Base-by-base conservation (phyloP, 352 stramenopile genomes). In the Albugo laibachii region DNA sequence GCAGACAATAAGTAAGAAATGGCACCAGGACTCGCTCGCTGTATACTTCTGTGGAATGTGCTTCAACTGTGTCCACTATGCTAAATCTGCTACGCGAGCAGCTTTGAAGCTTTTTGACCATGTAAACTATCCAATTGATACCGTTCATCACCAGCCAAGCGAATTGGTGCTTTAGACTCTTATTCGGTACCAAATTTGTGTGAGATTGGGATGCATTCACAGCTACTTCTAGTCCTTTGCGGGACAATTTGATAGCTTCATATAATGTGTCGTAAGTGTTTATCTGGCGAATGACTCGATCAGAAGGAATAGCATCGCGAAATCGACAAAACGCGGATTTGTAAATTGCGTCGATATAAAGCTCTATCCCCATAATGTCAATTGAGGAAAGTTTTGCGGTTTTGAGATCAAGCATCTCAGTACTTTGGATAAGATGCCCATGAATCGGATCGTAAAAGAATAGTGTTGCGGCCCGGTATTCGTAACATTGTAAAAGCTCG, bases 61-160 rank as follows among this genome's bases (percentile, higher is more conserved):
- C 24, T 31, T 31, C 24, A 10, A 31, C 24, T 31, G 3, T 8
- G 24, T 8, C 24, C 3, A 8, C 8, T 3, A 8, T 8, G 0
- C 80, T 62, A 54, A 83, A 62, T 14, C 44, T 50, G 3, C 62
- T 56, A 47, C 82, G 82, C 0, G 69, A 66, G 20, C 85, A 43
- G 0, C 38, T 35, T 13, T 62, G 53, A 13, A 89, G 45, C 0
- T 73, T 66, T 13, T 57, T 66, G 0, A 61, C 61, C 18, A 80
- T 65, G 27, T 63, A 62, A 38, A 73, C 80, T 18, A 83, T 48
- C 18, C 77, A 37, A 10, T 83, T 44, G 1, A 71, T 72, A 0
- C 76, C 76, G 15, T 89, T 86, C 14, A 84, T 51, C 5, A 75
- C 57, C 11, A 85, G 52, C 67, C 73, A 85, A 39, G 66, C 52